These are phyloP conservation scores for Melastoma candidum DNA, from an alignment of 441 rosid genomes.

Conservation along the genomic window DNA sequence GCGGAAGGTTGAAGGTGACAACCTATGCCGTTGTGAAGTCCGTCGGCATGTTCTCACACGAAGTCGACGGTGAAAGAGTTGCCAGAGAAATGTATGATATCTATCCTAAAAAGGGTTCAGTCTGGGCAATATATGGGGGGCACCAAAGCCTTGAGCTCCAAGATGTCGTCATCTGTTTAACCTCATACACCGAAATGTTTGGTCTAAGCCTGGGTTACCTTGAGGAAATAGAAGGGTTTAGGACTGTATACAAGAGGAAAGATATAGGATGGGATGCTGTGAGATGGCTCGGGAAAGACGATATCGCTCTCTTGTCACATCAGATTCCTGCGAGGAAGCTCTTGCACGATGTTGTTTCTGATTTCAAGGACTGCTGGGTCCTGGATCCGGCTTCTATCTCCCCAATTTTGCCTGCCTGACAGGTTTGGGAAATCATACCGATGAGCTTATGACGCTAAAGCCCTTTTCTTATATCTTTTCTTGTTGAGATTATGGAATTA, in stretches of 20 bases:
- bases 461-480: too few relatives aligned
- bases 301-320: conserved; percentile 53
- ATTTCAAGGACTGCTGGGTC: conserved; percentile 59
- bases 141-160: conserved; percentile 21
- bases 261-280: conserved; percentile 63
- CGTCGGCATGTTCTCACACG: conserved; percentile 55
- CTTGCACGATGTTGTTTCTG: conserved; percentile 34
- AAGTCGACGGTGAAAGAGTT: conserved; percentile 68
- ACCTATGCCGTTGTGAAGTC: conserved; percentile 30
- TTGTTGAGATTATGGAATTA: too few relatives aligned
- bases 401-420: conserved; percentile 1
- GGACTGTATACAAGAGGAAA: conserved; percentile 52
- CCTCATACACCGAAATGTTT: conserved; percentile 52
- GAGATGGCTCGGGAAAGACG: conserved; percentile 48
- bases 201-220: conserved; percentile 81
- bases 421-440: too few relatives aligned
- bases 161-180: conserved; percentile 48
- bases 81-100: conserved; percentile 66
- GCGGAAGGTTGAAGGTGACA: conserved; percentile 60
- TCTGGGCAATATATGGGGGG: conserved; percentile 66
- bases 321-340: conserved; percentile 80
- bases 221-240: conserved; percentile 65
- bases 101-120: conserved; percentile 75
- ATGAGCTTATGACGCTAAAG: too few relatives aligned
- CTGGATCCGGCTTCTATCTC: conserved; percentile 80